Evolutionary conservation across 345 rosid genomes (phyloP).

Genomic region (Euphorbia pulcherrima): DNA sequence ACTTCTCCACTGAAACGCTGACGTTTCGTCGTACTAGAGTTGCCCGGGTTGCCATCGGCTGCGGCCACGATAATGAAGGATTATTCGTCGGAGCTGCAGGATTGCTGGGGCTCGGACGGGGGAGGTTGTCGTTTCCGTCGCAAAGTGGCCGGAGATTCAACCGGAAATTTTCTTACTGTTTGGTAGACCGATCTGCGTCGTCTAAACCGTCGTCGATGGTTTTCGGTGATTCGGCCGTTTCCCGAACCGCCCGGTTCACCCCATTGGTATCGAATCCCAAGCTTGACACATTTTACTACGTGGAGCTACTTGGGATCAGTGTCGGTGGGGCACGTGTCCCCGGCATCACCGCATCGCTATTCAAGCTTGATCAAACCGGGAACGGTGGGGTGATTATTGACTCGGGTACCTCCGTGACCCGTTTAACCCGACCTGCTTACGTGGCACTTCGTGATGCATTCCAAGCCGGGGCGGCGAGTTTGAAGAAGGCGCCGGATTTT

Average conservation of each 20-base stretch:
- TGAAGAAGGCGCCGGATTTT: slow-evolving; percentile 51
- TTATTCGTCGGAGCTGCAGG: slow-evolving; percentile 94
- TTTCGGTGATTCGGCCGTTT: slow-evolving; percentile 69
- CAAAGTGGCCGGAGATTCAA: slow-evolving; percentile 77
- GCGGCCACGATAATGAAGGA: slow-evolving; percentile 94
- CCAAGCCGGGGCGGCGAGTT: slow-evolving; percentile 40
- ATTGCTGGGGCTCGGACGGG: slow-evolving; percentile 82
- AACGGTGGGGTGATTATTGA: slow-evolving; percentile 91
- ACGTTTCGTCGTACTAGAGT: slow-evolving; percentile 67
- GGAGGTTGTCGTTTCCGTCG: slow-evolving; percentile 70
- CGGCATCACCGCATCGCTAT: slow-evolving; percentile 58
- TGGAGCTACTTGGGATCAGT: slow-evolving; percentile 76
- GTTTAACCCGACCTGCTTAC: slow-evolving; percentile 70
- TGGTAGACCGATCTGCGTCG: slow-evolving; percentile 82
- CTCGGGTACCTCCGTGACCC: slow-evolving; percentile 82
- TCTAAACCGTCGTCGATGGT: slow-evolving; percentile 72
- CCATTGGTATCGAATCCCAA: slow-evolving; percentile 71
- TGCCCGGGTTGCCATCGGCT: slow-evolving; percentile 67
- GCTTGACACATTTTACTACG: slow-evolving; percentile 90
- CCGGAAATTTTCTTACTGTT: slow-evolving; percentile 79
- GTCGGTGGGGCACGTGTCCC: slow-evolving; percentile 80
- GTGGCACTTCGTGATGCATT: slow-evolving; percentile 60
- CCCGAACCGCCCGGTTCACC: slow-evolving; percentile 72
- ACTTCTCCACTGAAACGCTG: slow-evolving; percentile 80
- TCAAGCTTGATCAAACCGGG: slow-evolving; percentile 66